Base-by-base conservation (phyloP, 2,329 filamentous ascomycete species). In the Diplodia corticola region DNA sequence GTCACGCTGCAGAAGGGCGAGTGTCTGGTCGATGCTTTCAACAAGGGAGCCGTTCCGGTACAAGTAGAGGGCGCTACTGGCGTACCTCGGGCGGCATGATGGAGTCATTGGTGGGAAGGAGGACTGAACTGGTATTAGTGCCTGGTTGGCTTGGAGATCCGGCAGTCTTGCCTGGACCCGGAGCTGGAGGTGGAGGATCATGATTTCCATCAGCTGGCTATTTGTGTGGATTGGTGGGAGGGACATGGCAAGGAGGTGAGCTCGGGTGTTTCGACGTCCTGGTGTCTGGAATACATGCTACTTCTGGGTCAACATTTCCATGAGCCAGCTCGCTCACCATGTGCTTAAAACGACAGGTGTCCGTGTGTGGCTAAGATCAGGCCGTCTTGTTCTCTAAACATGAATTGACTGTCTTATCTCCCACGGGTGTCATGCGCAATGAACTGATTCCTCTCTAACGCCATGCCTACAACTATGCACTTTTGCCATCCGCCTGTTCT, bases 121-220 rank as follows among this genome's bases (percentile, higher is more conserved):
- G 10, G 74, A 79, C 20, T 81, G 77, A 77, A 81, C 78, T 4
- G 80, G 80, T 0, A 65, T 73, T 5, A 72, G 72, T 22, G 80
- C 80, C 1, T 82, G 80, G 80, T 30, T 81, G 51, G 80, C 79
- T 0, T 82, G 80, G 80, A 72, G 80, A 53, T 75, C 73, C 53
- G 77, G 78, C 1, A 76, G 72, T 67, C 70, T 77, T 68, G 75
- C 71, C 59, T 79, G 75, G 76, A 74, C 72, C 37, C 73, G 73
- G 67, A 77, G 71, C 69, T 77, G 73, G 77, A 68, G 74, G 49
- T 70, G 69, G 63, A 72, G 69, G 55, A 50, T 74, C 12, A 74
- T 75, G 71, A 77, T 78, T 48, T 24, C 49, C 5, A 64, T 64
- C 37, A 64, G 61, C 26, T 64, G 61, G 61, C 17, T 64, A 4